A percentile compares a stretch with the other conserved stretches of the same genome.
Conservation (phyloP, 768 basidiomycete species). For the Tephrocybe rancida region DNA sequence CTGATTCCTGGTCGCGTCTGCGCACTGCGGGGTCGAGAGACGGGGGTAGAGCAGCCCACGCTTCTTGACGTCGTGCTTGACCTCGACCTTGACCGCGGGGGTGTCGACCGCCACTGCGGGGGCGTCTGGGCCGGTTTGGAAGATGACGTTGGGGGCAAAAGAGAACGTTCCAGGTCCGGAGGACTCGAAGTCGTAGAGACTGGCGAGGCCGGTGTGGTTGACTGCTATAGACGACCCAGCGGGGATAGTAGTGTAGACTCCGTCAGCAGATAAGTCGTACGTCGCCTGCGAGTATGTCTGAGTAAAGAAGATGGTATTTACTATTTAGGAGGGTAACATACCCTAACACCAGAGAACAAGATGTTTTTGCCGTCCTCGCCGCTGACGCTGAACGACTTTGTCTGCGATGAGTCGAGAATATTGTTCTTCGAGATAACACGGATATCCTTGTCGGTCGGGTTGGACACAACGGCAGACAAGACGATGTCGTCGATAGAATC, state of each 20-base stretch:
- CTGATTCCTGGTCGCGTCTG: not conserved
- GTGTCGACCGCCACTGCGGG: not conserved
- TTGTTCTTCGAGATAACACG: constrained; percentile 13
- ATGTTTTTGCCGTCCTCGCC: not conserved
- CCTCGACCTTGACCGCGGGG: not conserved
- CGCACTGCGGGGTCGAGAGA: constrained; percentile 3
- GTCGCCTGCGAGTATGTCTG: constrained; percentile 1
- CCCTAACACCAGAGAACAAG: constrained; percentile 8
- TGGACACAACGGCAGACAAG: constrained; percentile 5
- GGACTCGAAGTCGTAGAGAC: constrained; percentile 11
- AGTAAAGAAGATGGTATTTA: not conserved
- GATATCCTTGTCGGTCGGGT: constrained; percentile 11
- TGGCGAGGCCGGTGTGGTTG: constrained; percentile 11
- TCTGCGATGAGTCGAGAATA: constrained; percentile 6
- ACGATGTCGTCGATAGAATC: constrained; percentile 9
- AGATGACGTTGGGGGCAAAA: constrained; percentile 1
- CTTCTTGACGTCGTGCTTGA: constrained; percentile 6
- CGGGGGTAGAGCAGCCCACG: constrained; percentile 1
- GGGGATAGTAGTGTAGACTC: constrained; percentile 12
- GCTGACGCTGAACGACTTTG: constrained; percentile 7
- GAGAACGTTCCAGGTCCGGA: constrained; percentile 9
- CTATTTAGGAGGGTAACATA: not conserved
- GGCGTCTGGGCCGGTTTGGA: constrained; percentile 4
- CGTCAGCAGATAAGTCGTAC: constrained; percentile 2
- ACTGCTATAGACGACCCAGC: constrained; percentile 10